phyloP scores from a whole-genome alignment of 331 rosid genomes.

The Rosa hybrid region DNA sequence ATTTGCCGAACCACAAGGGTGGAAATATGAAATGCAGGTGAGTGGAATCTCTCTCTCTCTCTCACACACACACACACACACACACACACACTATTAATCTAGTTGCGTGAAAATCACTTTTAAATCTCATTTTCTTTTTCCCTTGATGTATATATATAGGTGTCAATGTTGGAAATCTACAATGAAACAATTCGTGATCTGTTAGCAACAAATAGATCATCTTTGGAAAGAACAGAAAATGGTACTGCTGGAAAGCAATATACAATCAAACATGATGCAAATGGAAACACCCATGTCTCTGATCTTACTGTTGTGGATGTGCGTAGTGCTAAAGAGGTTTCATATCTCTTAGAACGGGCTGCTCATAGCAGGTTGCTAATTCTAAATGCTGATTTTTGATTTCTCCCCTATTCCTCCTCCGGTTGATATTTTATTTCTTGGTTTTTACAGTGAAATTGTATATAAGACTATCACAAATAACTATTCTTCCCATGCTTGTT shows the following conservation, averaged over 20 bases:
- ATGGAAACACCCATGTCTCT: conserved; percentile 74
- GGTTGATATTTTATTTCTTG: background rate
- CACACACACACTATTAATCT: background rate
- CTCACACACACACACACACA: background rate
- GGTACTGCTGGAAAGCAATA: conserved; percentile 78
- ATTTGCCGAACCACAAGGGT: conserved; percentile 72
- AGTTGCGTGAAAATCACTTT: conserved; percentile 1
- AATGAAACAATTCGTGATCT: conserved; percentile 88
- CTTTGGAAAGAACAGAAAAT: conserved; percentile 63
- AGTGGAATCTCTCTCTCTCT: conserved; percentile 12
- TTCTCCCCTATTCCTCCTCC: background rate
- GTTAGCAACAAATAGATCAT: conserved; percentile 56
- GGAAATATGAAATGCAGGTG: conserved; percentile 95
- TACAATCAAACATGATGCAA: conserved; percentile 83
- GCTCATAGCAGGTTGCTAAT: conserved; percentile 78
- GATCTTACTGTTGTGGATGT: conserved; percentile 96
- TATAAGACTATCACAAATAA: background rate
- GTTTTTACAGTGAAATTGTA: background rate
- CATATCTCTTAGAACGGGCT: conserved; percentile 82
- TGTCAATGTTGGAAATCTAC: conserved; percentile 94
- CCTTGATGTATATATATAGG: conserved; percentile 40
- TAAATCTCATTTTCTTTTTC: conserved; percentile 17
- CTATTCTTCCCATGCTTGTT: background rate
- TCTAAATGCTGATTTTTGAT: background rate
- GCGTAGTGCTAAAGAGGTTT: conserved; percentile 81